Evolutionary conservation across 257 asterid genomes (phyloP).

Genomic region (Misopates orontium): DNA sequence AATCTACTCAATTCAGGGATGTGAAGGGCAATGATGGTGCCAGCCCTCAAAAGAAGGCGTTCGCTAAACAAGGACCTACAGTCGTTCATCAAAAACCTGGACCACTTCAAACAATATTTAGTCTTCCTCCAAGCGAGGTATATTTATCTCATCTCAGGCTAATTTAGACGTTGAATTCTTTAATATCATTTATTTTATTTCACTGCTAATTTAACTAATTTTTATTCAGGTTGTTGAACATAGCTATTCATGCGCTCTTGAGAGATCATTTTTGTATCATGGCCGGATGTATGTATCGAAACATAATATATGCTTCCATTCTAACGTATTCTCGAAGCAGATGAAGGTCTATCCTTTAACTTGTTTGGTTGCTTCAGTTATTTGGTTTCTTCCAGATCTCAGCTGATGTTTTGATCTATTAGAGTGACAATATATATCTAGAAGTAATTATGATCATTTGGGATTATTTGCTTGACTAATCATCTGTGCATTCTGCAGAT

Average conservation of each 20-base stretch:
- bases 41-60: constrained; percentile 44
- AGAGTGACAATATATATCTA: not conserved
- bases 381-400: constrained; percentile 10
- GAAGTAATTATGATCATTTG: not conserved
- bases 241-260: constrained; percentile 95
- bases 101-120: constrained; percentile 82
- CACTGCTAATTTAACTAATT: constrained; percentile 20
- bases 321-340: constrained; percentile 91
- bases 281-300: constrained; percentile 90
- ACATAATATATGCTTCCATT: constrained; percentile 90
- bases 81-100: constrained; percentile 78
- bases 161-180: constrained; percentile 3
- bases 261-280: constrained; percentile 89
- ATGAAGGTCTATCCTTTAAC: constrained; percentile 55
- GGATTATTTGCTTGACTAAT: not conserved
- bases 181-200: constrained; percentile 10
- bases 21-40: constrained; percentile 58
- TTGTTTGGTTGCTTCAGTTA: not conserved
- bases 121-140: constrained; percentile 90
- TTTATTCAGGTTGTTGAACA: constrained; percentile 75
- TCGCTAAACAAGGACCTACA: constrained; percentile 58
- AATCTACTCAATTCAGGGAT: constrained; percentile 44
- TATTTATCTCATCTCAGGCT: constrained; percentile 15
- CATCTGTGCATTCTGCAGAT: not conserved
- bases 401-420: not conserved